Evolutionary conservation across 192 early-diverging fungal genomes (phyloP), one percentile per base, ranked within the genome.

Genomic region (Mortierella alpina): DNA sequence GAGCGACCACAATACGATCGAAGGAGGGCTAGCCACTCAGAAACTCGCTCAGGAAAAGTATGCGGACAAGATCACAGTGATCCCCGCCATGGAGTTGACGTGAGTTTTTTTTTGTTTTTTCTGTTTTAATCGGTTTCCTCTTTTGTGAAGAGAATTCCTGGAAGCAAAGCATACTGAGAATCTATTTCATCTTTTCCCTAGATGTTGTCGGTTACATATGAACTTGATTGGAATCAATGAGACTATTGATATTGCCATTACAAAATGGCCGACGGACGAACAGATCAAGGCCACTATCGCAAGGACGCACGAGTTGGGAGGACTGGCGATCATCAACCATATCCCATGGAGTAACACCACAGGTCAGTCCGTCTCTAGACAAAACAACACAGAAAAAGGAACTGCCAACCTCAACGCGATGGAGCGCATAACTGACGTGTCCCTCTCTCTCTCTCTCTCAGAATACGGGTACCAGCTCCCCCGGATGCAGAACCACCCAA

Each of bases 281-380:
- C 86, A 92, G 5, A 62, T 94, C 8, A 77, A 82, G 68, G 55
- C 61, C 6, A 90, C 87, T 0, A 94, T 94, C 52, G 68, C 82
- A 39, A 82, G 83, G 60, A 84, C 86, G 12, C 92, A 94, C 73
- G 84, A 84, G 54, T 59, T 92, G 13, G 92, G 92, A 45, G 92
- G 92, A 0, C 63, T 94, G 20, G 92, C 90, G 0, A 90, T 92
- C 58, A 90, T 92, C 4, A 94, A 94, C 78, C 92, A 94, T 70
- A 92, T 94, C 57, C 92, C 92, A 0, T 94, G 92, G 92, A 90
- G 89, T 62, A 92, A 91, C 73, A 82, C 83, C 4, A 91, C 89
- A 45, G 83, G 87, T 87, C 78, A 56, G 50, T 40, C 20, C 23
- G 7, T 8, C 6, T 7, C 15, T 47, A 18, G 14, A 20, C n/a